Evolutionary conservation across 495 filamentous ascomycete genomes (phyloP).

Genomic region (Daldinia grandis): DNA sequence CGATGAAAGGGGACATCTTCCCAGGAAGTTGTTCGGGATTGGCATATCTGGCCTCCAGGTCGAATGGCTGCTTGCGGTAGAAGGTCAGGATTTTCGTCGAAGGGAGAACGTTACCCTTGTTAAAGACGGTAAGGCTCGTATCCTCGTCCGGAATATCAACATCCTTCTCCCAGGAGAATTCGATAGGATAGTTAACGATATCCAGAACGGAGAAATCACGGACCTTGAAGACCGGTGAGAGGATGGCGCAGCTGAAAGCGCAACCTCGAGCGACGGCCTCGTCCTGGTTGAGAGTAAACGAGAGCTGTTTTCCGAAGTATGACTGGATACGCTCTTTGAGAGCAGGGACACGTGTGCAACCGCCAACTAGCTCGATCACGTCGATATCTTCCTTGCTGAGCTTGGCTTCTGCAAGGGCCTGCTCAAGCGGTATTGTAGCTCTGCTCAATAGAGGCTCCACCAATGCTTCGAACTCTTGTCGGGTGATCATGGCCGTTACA

Average conservation of each 20-base stretch:
- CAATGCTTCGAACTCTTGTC: conserved; percentile 92
- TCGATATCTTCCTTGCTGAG: conserved; percentile 92
- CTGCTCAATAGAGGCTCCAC: conserved; percentile 84
- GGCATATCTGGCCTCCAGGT: conserved; percentile 92
- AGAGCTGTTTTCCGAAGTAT: conserved; percentile 91
- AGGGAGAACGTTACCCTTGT: conserved; percentile 95
- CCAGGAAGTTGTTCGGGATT: conserved; percentile 89
- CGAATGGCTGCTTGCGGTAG: conserved; percentile 97
- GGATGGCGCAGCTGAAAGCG: conserved; percentile 97
- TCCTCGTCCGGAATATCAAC: conserved; percentile 98
- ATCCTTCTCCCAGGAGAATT: conserved; percentile 99
- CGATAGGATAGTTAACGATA: conserved; percentile 97
- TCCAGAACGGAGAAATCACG: conserved; percentile 98
- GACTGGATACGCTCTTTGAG: conserved; percentile 89
- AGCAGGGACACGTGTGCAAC: conserved; percentile 91
- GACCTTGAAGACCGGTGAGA: conserved; percentile 98
- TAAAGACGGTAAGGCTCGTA: conserved; percentile 96
- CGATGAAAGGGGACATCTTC: conserved; percentile 93
- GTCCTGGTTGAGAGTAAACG: conserved; percentile 98
- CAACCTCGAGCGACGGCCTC: conserved; percentile 96
- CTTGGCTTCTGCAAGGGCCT: conserved; percentile 90
- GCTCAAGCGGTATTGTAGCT: conserved; percentile 77
- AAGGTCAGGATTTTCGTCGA: conserved; percentile 99
- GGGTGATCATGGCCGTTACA: conserved; percentile 86
- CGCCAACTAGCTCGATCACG: conserved; percentile 91